These are phyloP conservation scores for Sporothrix curviconia DNA, from an alignment of 2,329 filamentous ascomycete species.

Conservation along the genomic window DNA sequence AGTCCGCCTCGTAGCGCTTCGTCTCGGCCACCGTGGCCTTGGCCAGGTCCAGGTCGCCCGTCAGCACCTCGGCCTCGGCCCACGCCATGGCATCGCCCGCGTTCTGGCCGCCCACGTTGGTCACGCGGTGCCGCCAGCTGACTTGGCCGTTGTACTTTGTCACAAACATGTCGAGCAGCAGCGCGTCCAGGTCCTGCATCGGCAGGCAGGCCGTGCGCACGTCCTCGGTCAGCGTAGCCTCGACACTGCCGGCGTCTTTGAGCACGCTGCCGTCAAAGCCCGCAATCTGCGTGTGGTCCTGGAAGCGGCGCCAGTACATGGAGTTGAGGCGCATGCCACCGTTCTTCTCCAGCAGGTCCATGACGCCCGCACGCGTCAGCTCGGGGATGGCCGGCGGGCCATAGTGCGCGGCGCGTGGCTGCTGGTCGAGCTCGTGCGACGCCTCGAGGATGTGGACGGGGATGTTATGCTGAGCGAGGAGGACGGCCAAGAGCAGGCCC, in stretches of 20 bases:
- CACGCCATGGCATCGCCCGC: slow-evolving; percentile 36
- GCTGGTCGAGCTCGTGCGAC: slow-evolving; percentile 46
- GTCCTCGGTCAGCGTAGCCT: slow-evolving; percentile 24
- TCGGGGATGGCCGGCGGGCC: slow-evolving; percentile 52
- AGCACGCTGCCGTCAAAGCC: slow-evolving; percentile 31
- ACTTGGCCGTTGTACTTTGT: slow-evolving; percentile 30
- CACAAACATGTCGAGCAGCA: slow-evolving; percentile 38
- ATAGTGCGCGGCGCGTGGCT: slow-evolving; percentile 58
- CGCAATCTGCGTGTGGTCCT: slow-evolving; percentile 31
- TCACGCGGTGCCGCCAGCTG: slow-evolving; percentile 42
- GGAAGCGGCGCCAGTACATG: slow-evolving; percentile 35
- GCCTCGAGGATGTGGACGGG: slow-evolving; percentile 50
- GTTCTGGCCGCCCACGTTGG: slow-evolving; percentile 42
- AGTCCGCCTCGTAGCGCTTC: slow-evolving; percentile 40
- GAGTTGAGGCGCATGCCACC: slow-evolving; percentile 35
- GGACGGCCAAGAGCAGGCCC: slow-evolving; percentile 42
- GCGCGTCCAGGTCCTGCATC: slow-evolving; percentile 36
- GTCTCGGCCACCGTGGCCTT: not conserved
- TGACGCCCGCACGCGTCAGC: slow-evolving; percentile 51
- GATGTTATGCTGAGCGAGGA: slow-evolving; percentile 48
- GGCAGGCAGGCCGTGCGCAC: slow-evolving; percentile 35
- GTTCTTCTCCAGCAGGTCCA: slow-evolving; percentile 36
- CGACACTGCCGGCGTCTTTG: slow-evolving; percentile 29
- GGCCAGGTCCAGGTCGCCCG: slow-evolving; percentile 21
- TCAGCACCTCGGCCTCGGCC: slow-evolving; percentile 36